A percentile compares a stretch with the other conserved stretches of the same genome.
Evolutionary conservation across 2,329 filamentous ascomycete species (phyloP).

Genomic region (Fusarium sp.): DNA sequence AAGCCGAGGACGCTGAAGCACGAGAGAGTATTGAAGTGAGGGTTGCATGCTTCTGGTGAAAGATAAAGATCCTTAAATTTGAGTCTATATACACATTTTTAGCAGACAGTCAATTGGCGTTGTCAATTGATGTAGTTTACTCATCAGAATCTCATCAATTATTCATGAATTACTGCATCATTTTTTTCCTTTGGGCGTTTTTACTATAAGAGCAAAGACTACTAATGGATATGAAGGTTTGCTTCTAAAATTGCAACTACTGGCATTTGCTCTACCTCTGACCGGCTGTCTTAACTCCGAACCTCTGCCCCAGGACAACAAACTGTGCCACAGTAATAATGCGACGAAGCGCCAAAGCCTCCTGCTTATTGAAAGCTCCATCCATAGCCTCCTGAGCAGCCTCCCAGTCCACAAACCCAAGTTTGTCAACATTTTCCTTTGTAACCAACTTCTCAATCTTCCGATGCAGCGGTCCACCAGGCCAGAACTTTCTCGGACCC

Average conservation of each 20-base stretch:
- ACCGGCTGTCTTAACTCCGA: neutral
- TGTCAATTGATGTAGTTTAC: no score
- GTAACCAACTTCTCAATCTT: slow-evolving; percentile 3
- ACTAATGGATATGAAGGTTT: no score
- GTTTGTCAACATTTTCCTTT: neutral
- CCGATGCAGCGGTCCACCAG: neutral
- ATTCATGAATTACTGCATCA: no score
- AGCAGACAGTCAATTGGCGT: no score
- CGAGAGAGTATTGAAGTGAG: slow-evolving; percentile 13
- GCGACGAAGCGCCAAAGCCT: slow-evolving; percentile 1
- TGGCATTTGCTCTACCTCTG: neutral
- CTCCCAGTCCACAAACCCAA: slow-evolving; percentile 5
- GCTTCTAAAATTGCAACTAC: no score
- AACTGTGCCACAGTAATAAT: slow-evolving; percentile 12
- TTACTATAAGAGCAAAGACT: no score
- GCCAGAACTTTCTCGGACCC: slow-evolving; percentile 11
- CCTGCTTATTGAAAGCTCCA: neutral
- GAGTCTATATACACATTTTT: no score
- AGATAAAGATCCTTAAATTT: no score
- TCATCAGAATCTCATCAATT: no score
- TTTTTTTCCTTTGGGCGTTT: no score
- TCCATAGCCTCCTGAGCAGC: slow-evolving; percentile 1
- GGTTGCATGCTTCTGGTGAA: slow-evolving; percentile 7
- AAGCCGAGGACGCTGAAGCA: neutral
- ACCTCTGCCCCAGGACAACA: slow-evolving; percentile 4